Evolutionary conservation across 768 basidiomycete genomes (phyloP).

Genomic region (Suillus decipiens): DNA sequence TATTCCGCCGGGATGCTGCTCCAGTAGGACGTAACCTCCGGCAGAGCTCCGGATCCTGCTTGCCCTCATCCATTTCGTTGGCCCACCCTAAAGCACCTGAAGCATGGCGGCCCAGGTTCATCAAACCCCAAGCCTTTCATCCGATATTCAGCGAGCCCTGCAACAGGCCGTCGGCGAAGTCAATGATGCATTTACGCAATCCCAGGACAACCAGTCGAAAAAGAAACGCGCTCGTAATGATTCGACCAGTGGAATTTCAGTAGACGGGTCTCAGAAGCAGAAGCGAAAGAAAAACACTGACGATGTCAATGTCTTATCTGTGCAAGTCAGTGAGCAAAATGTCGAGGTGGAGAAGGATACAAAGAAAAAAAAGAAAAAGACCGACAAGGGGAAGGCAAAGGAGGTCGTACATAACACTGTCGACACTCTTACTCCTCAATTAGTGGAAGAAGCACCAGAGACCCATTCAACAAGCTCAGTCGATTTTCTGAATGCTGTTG

Average conservation of each 20-base stretch:
- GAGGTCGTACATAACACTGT: slow-evolving; percentile 26
- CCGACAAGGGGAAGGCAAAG: slow-evolving; percentile 34
- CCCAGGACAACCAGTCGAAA: slow-evolving; percentile 28
- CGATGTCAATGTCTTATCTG: slow-evolving; percentile 18
- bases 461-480: slow-evolving; percentile 51
- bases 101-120: slow-evolving; percentile 23
- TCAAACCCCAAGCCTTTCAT: slow-evolving; percentile 31
- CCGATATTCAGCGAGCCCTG: slow-evolving; percentile 52
- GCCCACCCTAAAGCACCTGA: slow-evolving; percentile 42
- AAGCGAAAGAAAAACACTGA: slow-evolving; percentile 36
- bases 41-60: slow-evolving; percentile 23
- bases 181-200: slow-evolving; percentile 39
- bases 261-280: slow-evolving; percentile 24
- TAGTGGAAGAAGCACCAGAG: slow-evolving; percentile 32
- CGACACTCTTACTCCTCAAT: slow-evolving; percentile 37
- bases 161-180: slow-evolving; percentile 49
- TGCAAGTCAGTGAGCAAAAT: background rate
- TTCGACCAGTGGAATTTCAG: slow-evolving; percentile 9
- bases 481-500: slow-evolving; percentile 64
- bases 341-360: slow-evolving; percentile 10
- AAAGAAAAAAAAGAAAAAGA: slow-evolving; percentile 38
- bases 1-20: slow-evolving; percentile 7
- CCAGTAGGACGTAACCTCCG: slow-evolving; percentile 4
- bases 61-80: slow-evolving; percentile 42
- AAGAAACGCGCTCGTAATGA: slow-evolving; percentile 36